These are phyloP conservation scores for Claviceps africana DNA, from an alignment of 2,329 filamentous ascomycete species.

Conservation along the genomic window DNA sequence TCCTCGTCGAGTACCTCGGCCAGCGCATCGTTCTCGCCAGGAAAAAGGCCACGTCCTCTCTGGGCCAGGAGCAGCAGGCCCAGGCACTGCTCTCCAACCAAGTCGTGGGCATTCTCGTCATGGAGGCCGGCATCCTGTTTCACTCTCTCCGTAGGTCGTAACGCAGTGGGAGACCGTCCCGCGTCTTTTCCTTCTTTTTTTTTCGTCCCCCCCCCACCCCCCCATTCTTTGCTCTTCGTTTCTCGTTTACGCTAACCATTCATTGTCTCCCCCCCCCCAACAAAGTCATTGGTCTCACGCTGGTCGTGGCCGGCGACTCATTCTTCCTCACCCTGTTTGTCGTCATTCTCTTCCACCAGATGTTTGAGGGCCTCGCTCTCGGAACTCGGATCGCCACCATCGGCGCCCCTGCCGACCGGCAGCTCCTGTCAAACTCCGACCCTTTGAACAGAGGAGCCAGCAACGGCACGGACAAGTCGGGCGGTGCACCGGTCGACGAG, in stretches of 20 bases:
- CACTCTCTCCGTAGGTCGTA: constrained; percentile 47
- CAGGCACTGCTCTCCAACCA: constrained; percentile 22
- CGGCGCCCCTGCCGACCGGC: constrained; percentile 15
- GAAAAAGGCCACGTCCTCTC: constrained; percentile 13
- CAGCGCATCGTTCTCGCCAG: constrained; percentile 39
- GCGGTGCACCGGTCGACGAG: constrained; percentile 10
- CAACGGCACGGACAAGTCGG: constrained; percentile 13
- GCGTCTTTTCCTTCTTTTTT: background rate
- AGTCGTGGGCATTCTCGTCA: constrained; percentile 49
- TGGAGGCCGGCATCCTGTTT: constrained; percentile 63
- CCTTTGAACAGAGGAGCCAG: constrained; percentile 3
- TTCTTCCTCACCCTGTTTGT: constrained; percentile 44
- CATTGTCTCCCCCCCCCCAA: too few species aligned
- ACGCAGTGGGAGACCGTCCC: too few species aligned
- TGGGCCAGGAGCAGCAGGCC: constrained; percentile 14
- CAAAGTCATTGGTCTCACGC: constrained; percentile 39
- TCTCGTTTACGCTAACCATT: background rate
- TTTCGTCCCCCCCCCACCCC: too few species aligned
- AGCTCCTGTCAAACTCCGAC: constrained; percentile 8
- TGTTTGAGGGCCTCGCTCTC: constrained; percentile 64
- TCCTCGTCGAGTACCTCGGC: constrained; percentile 54
- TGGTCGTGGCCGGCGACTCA: constrained; percentile 44
- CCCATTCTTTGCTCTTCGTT: background rate
- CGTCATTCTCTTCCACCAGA: constrained; percentile 65
- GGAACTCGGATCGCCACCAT: constrained; percentile 56